Percentiles rank a stretch among this genome's conserved stretches.
These are phyloP conservation scores for Ganoderma leucocontextum DNA, from an alignment of 1,284 basidiomycete genomes.

Conservation along the genomic window DNA sequence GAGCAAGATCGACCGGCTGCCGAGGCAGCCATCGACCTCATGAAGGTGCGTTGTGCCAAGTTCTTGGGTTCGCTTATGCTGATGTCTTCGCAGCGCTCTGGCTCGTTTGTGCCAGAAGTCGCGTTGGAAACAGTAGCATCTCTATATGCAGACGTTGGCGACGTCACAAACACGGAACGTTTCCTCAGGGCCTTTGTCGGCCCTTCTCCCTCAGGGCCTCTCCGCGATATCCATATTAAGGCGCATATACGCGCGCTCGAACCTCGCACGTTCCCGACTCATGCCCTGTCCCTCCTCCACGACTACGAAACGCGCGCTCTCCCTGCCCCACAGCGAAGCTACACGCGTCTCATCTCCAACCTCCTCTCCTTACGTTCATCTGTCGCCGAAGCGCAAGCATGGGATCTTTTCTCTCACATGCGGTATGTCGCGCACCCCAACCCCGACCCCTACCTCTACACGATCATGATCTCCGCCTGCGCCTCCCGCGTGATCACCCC, in stretches of 20 bases:
- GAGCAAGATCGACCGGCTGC: slow-evolving; percentile 45
- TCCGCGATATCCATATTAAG: slow-evolving; percentile 75
- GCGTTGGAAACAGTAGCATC: slow-evolving; percentile 56
- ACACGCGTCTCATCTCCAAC: slow-evolving; percentile 66
- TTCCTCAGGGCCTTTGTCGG: slow-evolving; percentile 51
- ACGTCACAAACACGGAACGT: slow-evolving; percentile 54
- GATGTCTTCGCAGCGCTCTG: slow-evolving; percentile 46
- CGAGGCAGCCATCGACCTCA: slow-evolving; percentile 47
- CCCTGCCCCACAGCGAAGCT: slow-evolving; percentile 70
- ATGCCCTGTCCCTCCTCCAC: slow-evolving; percentile 69
- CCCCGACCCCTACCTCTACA: slow-evolving; percentile 81
- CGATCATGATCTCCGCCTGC: slow-evolving; percentile 90
- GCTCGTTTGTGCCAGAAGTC: slow-evolving; percentile 48
- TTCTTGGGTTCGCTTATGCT: slow-evolving; percentile 6
- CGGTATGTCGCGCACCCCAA: slow-evolving; percentile 90
- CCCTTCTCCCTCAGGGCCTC: slow-evolving; percentile 54
- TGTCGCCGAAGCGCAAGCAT: slow-evolving; percentile 76
- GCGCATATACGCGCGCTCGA: slow-evolving; percentile 58
- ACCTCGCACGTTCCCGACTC: slow-evolving; percentile 54
- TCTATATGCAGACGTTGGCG: slow-evolving; percentile 57
- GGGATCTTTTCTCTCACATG: slow-evolving; percentile 97
- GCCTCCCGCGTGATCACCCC: slow-evolving; percentile 48
- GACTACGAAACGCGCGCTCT: slow-evolving; percentile 66
- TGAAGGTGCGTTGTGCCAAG: slow-evolving; percentile 55
- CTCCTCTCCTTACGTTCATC: slow-evolving; percentile 62